Evolutionary conservation across 1,139 yeast genomes (phyloP).

Genomic region (Pichia sp.): DNA sequence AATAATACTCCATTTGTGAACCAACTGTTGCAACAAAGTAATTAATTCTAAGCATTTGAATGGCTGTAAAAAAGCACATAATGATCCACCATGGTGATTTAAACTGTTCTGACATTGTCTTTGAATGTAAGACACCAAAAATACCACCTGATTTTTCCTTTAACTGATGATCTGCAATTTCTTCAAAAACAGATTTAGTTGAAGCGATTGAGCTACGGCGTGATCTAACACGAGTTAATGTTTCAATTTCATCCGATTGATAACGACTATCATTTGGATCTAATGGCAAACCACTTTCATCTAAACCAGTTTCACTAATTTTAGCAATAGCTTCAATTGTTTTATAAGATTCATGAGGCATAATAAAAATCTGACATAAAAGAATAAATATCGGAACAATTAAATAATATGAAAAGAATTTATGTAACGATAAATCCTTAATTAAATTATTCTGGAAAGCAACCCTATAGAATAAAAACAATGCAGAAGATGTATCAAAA

Average conservation of each 20-base stretch:
- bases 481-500: constrained; percentile 33
- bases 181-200: constrained; percentile 55
- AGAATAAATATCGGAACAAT: constrained; percentile 70
- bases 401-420: constrained; percentile 61
- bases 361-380: constrained; percentile 61
- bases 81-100: constrained; percentile 71
- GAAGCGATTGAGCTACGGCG: constrained; percentile 28
- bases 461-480: constrained; percentile 61
- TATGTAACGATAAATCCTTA: constrained; percentile 33
- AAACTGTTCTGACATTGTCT: constrained; percentile 55
- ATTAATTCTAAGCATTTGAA: constrained; percentile 86
- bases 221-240: constrained; percentile 13
- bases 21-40: constrained; percentile 85
- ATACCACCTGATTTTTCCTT: constrained; percentile 61
- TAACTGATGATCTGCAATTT: constrained; percentile 51
- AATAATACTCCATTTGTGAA: constrained; percentile 67
- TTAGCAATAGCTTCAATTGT: constrained; percentile 63
- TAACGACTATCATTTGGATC: constrained; percentile 34
- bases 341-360: constrained; percentile 76
- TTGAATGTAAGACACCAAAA: constrained; percentile 78
- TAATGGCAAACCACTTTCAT: constrained; percentile 52
- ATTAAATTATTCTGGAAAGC: constrained; percentile 43
- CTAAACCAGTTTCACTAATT: constrained; percentile 63
- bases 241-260: constrained; percentile 31
- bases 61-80: constrained; percentile 71